Evolutionary conservation across 331 rosid species (phyloP).

Genomic region (Saraca asoca): DNA sequence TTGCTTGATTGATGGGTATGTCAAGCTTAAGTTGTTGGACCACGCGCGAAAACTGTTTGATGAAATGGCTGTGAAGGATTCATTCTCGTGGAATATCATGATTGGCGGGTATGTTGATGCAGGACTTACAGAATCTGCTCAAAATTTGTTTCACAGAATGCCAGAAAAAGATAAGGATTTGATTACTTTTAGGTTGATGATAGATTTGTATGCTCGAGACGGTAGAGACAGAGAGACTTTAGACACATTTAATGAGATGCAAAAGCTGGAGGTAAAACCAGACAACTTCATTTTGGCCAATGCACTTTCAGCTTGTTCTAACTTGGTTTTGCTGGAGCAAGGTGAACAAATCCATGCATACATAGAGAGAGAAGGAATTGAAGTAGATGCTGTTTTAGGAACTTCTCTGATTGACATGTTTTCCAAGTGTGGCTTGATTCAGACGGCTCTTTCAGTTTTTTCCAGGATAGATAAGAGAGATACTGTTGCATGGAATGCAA

Average conservation of each 20-base stretch:
- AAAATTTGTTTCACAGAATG: neutral
- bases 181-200: neutral
- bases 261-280: constrained; percentile 1
- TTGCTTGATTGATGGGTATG: neutral
- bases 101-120: neutral
- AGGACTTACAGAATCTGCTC: neutral
- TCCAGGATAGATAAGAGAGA: neutral
- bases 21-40: neutral
- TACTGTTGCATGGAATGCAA: neutral
- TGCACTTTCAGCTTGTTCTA: neutral
- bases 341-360: neutral
- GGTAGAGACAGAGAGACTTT: neutral
- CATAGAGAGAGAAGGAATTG: neutral
- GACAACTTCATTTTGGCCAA: neutral
- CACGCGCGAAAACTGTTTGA: neutral
- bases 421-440: neutral
- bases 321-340: neutral
- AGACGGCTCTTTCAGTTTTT: neutral
- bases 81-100: neutral
- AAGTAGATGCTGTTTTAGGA: neutral
- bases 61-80: neutral
- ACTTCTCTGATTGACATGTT: neutral
- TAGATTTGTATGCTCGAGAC: neutral
- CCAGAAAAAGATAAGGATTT: neutral
- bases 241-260: neutral